These are phyloP conservation scores for Helotiales sp. DNA, from an alignment of 2,329 filamentous ascomycete genomes.

Conservation along the genomic window DNA sequence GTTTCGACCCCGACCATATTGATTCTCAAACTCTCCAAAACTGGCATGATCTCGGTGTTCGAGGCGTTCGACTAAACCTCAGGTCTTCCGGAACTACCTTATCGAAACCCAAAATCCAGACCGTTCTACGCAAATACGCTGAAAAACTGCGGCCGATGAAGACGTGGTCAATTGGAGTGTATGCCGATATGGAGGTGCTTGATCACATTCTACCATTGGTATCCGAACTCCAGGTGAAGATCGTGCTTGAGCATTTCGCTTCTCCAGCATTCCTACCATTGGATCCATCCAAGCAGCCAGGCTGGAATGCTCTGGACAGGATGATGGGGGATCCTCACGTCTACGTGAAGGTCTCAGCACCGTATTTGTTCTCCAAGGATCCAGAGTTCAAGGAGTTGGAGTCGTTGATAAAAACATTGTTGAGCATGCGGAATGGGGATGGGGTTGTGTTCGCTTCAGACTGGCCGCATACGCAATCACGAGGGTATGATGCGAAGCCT, in stretches of 20 bases:
- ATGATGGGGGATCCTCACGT: constrained; percentile 33
- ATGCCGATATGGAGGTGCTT: constrained; percentile 13
- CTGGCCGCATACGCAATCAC: too few species aligned
- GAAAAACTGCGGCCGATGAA: too few species aligned
- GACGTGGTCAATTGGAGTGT: too few species aligned
- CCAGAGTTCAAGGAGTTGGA: constrained; percentile 45
- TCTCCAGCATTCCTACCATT: constrained; percentile 9
- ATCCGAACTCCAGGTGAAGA: constrained; percentile 10
- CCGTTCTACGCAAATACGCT: too few species aligned
- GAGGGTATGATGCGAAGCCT: too few species aligned
- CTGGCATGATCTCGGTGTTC: too few species aligned
- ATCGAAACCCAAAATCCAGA: too few species aligned
- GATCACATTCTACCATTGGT: constrained; percentile 13
- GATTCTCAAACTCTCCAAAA: too few species aligned
- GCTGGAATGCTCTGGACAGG: constrained; percentile 7
- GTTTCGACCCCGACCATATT: too few species aligned
- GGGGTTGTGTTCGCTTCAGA: too few species aligned
- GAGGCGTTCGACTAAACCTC: too few species aligned
- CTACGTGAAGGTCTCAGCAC: constrained; percentile 43
- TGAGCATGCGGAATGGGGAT: constrained; percentile 41
- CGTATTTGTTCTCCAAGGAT: constrained; percentile 54
- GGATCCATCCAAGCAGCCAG: constrained; percentile 4
- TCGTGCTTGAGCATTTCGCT: constrained; percentile 13
- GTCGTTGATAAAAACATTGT: constrained; percentile 48
- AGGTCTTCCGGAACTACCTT: too few species aligned